Conservation (phyloP, 2,329 filamentous ascomycete species). For the Cladophialophora bantiana region DNA sequence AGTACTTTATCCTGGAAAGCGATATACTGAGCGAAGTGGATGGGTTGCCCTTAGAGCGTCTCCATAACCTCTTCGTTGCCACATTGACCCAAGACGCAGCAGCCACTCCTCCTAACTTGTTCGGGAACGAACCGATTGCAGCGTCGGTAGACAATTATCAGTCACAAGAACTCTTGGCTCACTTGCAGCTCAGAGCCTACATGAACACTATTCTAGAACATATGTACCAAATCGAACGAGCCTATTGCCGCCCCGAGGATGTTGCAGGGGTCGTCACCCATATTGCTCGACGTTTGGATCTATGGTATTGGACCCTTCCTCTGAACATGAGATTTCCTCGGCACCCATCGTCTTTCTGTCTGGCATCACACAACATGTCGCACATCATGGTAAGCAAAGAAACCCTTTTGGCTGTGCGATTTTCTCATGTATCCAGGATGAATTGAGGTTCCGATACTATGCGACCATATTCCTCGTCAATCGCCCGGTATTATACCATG, state of each 20-base stretch:
- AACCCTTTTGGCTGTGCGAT: too few species aligned
- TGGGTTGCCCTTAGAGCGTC: conserved; percentile 13
- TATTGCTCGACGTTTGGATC: conserved; percentile 16
- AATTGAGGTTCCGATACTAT: conserved; percentile 24
- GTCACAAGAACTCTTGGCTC: conserved; percentile 9
- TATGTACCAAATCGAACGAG: conserved; percentile 13
- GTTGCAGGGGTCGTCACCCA: conserved; percentile 15
- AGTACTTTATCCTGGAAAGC: conserved; percentile 23
- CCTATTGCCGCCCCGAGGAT: conserved; percentile 19
- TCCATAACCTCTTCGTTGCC: conserved; percentile 7
- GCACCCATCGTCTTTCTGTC: conserved; percentile 17
- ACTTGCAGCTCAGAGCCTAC: conserved; percentile 19
- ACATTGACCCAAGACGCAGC: neutral
- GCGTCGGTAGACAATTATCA: conserved; percentile 3
- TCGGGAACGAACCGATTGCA: neutral
- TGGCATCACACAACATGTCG: conserved; percentile 2
- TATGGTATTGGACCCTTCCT: conserved; percentile 23
- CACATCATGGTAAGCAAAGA: conserved; percentile 16
- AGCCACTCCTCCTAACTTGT: conserved; percentile 4
- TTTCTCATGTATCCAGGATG: conserved; percentile 11
- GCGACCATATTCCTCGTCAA: conserved; percentile 21
- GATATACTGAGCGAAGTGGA: conserved; percentile 25
- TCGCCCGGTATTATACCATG: conserved; percentile 20
- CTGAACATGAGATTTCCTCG: conserved; percentile 18
- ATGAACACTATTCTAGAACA: conserved; percentile 24